Evolutionary conservation across 169 alveolate genomes (phyloP).

Genomic region (Ichthyophthirius multifiliis): DNA sequence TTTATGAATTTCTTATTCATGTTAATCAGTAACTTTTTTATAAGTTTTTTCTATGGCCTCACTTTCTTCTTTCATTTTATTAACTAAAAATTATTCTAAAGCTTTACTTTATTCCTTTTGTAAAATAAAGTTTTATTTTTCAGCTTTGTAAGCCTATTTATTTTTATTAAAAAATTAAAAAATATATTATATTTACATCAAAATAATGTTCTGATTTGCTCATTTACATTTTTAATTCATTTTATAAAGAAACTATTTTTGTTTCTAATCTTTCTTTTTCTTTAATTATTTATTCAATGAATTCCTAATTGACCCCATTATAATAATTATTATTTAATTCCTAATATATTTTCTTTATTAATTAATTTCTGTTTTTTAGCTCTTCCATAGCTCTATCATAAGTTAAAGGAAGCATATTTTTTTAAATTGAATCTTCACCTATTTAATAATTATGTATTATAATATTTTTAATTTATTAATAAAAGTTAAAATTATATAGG

Average conservation of each 20-base stretch:
- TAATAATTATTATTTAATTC: neutral
- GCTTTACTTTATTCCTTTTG: too few relatives aligned
- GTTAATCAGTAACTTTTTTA: too few relatives aligned
- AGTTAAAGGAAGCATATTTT: neutral
- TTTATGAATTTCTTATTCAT: too few relatives aligned
- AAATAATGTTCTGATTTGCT: neutral
- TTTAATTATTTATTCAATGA: neutral
- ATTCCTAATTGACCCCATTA: neutral
- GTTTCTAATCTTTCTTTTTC: constrained; percentile 1
- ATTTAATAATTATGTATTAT: neutral
- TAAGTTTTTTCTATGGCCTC: too few relatives aligned
- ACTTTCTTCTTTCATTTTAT: too few relatives aligned
- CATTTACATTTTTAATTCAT: neutral
- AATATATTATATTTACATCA: neutral
- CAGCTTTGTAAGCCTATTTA: constrained; percentile 5
- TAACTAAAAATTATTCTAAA: too few relatives aligned
- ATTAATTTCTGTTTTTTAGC: neutral
- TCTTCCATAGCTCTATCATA: constrained; percentile 10
- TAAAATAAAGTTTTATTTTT: too few relatives aligned
- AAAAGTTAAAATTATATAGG: neutral
- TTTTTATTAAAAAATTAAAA: neutral
- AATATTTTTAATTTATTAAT: neutral
- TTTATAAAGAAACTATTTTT: neutral
- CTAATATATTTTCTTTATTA: neutral
- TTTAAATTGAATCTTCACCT: neutral